Evolutionary conservation across 108 stramenopile species (phyloP).

Genomic region (Pseudonitzschia delicatissima): DNA sequence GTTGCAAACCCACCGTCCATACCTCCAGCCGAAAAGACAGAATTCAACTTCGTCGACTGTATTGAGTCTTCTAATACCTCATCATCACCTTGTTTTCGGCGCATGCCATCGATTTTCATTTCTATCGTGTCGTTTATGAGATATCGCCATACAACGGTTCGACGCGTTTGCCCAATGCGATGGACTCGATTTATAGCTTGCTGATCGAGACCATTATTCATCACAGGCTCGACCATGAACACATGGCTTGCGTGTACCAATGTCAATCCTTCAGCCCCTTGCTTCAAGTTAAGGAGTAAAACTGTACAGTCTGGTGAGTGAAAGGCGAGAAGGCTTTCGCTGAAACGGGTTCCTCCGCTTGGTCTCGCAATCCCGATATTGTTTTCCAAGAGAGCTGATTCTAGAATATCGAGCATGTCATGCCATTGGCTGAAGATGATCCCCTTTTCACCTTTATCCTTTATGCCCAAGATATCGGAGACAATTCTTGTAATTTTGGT

Average conservation of each 20-base stretch:
- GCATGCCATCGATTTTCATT: slow-evolving; percentile 60
- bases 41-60: slow-evolving; percentile 8
- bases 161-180: slow-evolving; percentile 70
- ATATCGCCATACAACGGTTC: slow-evolving; percentile 75
- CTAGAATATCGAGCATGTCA: slow-evolving; percentile 84
- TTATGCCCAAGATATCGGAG: slow-evolving; percentile 46
- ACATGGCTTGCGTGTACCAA: slow-evolving; percentile 82
- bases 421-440: slow-evolving; percentile 83
- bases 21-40: slow-evolving; percentile 36
- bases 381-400: slow-evolving; percentile 51
- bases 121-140: slow-evolving; percentile 78
- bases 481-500: slow-evolving; percentile 68
- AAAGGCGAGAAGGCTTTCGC: slow-evolving; percentile 34
- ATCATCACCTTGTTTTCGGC: slow-evolving; percentile 39
- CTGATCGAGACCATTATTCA: slow-evolving; percentile 66
- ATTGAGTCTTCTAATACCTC: slow-evolving; percentile 33
- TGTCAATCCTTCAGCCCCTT: slow-evolving; percentile 82
- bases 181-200: slow-evolving; percentile 60
- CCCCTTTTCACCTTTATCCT: slow-evolving; percentile 61
- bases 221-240: slow-evolving; percentile 83
- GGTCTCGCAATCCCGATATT: slow-evolving; percentile 45
- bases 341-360: slow-evolving; percentile 21
- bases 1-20: slow-evolving; percentile 48
- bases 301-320: slow-evolving; percentile 34
- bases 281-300: slow-evolving; percentile 73